phyloP scores from a whole-genome alignment of 2,329 filamentous ascomycete genomes.

The Fusarium sp. region DNA sequence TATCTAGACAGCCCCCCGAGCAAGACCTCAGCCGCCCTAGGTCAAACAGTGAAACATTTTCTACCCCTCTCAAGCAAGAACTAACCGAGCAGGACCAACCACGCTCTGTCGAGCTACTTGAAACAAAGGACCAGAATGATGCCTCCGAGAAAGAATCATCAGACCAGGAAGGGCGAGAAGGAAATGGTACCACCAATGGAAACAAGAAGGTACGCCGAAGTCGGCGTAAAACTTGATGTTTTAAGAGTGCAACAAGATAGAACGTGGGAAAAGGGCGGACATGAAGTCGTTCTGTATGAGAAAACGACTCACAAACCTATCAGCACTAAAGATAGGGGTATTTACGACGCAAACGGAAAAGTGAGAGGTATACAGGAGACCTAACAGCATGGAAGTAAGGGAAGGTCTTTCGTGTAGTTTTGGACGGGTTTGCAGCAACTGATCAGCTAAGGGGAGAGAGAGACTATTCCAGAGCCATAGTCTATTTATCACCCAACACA shows the following conservation, averaged over 20 bases:
- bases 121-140: not conserved
- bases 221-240: not conserved
- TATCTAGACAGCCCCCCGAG: not conserved
- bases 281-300: not conserved
- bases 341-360: not conserved
- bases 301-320: not conserved
- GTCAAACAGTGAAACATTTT: conserved; percentile 8
- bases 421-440: not conserved
- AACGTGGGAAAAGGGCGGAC: not conserved
- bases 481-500: not conserved
- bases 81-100: not conserved
- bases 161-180: conserved; percentile 4
- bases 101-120: conserved; percentile 12
- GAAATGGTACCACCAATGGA: conserved; percentile 7
- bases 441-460: not conserved
- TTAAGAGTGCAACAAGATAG: not conserved
- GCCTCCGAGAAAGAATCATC: not conserved
- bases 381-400: not conserved
- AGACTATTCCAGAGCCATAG: not conserved
- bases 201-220: not conserved
- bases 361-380: not conserved
- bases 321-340: not conserved
- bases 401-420: not conserved
- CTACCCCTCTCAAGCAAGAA: conserved; percentile 2
- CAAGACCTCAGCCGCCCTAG: not conserved